Percentiles rank a stretch among this genome's conserved stretches.
Conservation (phyloP, 1,284 basidiomycete species). For the Boletus calvinii region DNA sequence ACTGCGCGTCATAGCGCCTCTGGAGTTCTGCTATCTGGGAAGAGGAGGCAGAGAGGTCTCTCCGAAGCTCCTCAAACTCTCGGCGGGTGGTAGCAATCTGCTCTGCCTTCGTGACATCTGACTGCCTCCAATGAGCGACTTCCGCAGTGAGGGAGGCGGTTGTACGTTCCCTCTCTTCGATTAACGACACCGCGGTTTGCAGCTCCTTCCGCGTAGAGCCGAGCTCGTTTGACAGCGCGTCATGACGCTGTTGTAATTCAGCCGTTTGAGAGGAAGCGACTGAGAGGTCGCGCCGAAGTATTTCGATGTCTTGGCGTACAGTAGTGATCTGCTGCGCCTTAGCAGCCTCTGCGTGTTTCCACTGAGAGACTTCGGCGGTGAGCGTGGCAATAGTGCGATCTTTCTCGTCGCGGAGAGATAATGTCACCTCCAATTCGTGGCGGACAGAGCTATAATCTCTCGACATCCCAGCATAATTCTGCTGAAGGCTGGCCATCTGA, state of each 20-base stretch:
- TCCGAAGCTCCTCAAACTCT: slow-evolving; percentile 2
- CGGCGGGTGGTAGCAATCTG: background rate
- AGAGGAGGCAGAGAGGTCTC: background rate
- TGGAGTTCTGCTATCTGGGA: slow-evolving; percentile 1
- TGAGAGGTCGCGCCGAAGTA: background rate
- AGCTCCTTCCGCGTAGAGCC: background rate
- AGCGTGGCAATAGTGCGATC: slow-evolving; percentile 1
- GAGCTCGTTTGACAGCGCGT: background rate
- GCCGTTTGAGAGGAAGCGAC: background rate
- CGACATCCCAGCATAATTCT: background rate
- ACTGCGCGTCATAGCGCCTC: background rate
- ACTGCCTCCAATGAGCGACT: slow-evolving; percentile 1
- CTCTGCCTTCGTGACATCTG: background rate
- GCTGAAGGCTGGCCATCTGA: background rate
- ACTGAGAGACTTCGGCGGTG: background rate
- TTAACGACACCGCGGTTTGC: background rate
- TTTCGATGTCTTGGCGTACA: background rate
- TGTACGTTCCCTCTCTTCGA: slow-evolving; percentile 1
- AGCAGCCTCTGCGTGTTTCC: background rate
- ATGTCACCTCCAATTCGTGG: background rate
- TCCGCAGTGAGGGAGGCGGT: background rate
- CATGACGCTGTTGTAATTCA: background rate
- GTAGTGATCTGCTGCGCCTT: background rate
- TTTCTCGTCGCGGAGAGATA: slow-evolving; percentile 1
- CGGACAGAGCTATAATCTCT: background rate